These are phyloP conservation scores for Strobilomyces echinocephalus DNA, from an alignment of 768 basidiomycete species.

Conservation along the genomic window DNA sequence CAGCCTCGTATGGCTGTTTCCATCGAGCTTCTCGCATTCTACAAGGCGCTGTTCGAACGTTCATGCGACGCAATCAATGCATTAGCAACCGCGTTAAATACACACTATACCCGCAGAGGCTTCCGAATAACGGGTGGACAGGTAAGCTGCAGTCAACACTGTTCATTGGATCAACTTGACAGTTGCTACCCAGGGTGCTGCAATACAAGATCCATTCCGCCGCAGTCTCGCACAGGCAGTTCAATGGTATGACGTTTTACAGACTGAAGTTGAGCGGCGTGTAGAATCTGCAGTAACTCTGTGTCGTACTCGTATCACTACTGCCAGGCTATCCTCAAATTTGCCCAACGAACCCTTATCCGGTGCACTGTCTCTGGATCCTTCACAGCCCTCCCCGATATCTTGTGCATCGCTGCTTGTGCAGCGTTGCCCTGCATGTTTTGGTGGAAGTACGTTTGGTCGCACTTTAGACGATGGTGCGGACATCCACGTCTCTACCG, in stretches of 20 bases:
- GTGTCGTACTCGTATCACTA: not conserved
- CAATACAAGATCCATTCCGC: not conserved
- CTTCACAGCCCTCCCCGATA: not conserved
- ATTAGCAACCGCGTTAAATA: not conserved
- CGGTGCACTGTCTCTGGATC: too few species aligned
- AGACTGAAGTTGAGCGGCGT: not conserved
- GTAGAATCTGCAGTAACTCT: not conserved
- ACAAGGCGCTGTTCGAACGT: not conserved
- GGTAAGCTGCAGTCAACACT: not conserved
- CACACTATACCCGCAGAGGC: not conserved
- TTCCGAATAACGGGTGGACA: not conserved
- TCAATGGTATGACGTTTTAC: not conserved
- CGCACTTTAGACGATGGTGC: too few species aligned
- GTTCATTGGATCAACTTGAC: too few species aligned
- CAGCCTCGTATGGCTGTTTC: constrained; percentile 1
- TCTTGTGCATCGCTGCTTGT: not conserved
- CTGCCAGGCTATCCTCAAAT: not conserved
- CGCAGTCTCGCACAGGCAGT: not conserved
- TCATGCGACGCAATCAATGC: not conserved
- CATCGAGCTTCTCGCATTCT: not conserved
- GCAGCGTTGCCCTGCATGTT: not conserved
- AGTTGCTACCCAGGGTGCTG: not conserved
- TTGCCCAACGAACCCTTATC: not conserved
- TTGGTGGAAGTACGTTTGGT: not conserved
- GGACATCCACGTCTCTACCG: not conserved